phyloP scores from a whole-genome alignment of 495 filamentous ascomycete genomes.

The Lentithecium fluviatile region DNA sequence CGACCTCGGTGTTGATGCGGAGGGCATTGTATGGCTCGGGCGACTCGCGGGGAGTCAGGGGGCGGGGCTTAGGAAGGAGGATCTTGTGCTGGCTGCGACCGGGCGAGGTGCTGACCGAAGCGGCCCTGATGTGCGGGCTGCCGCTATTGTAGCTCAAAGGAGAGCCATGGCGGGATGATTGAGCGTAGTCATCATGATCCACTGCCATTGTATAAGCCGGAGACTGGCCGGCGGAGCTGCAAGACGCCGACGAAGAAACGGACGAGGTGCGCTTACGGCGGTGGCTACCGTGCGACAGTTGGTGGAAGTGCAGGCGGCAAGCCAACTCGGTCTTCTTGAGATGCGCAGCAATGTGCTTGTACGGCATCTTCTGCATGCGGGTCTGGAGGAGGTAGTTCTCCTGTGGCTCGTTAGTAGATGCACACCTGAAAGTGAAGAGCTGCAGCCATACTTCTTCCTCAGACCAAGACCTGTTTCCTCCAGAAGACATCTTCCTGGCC shows the following conservation, averaged over 20 bases:
- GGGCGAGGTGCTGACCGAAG: slow-evolving; percentile 30
- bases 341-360: slow-evolving; percentile 82
- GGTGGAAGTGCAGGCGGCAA: slow-evolving; percentile 81
- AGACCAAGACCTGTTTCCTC: slow-evolving; percentile 42
- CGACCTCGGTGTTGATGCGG: slow-evolving; percentile 36
- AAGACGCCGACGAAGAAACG: slow-evolving; percentile 51
- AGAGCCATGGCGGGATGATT: slow-evolving; percentile 37
- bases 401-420: slow-evolving; percentile 45
- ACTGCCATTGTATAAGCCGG: slow-evolving; percentile 37
- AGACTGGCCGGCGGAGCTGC: slow-evolving; percentile 34
- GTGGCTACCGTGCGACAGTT: slow-evolving; percentile 77
- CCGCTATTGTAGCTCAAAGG: slow-evolving; percentile 33
- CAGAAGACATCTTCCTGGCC: slow-evolving; percentile 39
- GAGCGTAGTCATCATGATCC: slow-evolving; percentile 33
- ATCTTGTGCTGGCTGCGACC: slow-evolving; percentile 38
- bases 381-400: slow-evolving; percentile 84
- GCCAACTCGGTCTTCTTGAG: slow-evolving; percentile 84
- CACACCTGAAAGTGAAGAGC: background rate
- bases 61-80: slow-evolving; percentile 38
- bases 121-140: slow-evolving; percentile 25
- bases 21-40: slow-evolving; percentile 36
- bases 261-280: slow-evolving; percentile 66
- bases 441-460: slow-evolving; percentile 38
- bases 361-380: slow-evolving; percentile 80
- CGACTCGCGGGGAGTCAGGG: slow-evolving; percentile 31